Conservation (phyloP, 169 alveolate species). For the Plasmodium sp. region DNA sequence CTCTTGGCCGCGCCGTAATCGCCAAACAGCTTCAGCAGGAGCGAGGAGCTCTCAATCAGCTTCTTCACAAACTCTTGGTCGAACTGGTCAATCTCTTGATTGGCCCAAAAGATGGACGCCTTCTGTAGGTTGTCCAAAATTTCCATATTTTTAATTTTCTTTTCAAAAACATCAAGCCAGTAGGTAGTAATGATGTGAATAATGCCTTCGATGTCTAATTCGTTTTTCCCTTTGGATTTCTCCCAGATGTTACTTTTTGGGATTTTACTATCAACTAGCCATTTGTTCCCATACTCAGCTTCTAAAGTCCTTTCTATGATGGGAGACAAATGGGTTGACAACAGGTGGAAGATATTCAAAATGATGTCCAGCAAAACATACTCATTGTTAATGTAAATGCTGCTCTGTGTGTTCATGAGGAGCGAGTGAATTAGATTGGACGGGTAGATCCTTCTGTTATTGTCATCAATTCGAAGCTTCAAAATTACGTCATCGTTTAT, state of each 20-base stretch:
- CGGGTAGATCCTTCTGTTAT: slow-evolving; percentile 69
- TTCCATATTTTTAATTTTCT: slow-evolving; percentile 77
- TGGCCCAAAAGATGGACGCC: slow-evolving; percentile 88
- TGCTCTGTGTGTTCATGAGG: slow-evolving; percentile 46
- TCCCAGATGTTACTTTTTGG: slow-evolving; percentile 85
- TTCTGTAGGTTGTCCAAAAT: slow-evolving; percentile 73
- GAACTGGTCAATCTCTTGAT: slow-evolving; percentile 85
- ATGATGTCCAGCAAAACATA: slow-evolving; percentile 61
- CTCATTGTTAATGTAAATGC: slow-evolving; percentile 71
- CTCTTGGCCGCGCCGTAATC: slow-evolving; percentile 73
- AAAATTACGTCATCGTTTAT: slow-evolving; percentile 73
- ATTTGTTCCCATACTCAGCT: slow-evolving; percentile 79
- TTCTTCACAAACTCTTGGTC: slow-evolving; percentile 79
- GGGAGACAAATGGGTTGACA: slow-evolving; percentile 84
- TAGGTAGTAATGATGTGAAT: slow-evolving; percentile 84
- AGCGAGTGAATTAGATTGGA: slow-evolving; percentile 57
- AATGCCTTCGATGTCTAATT: slow-evolving; percentile 86
- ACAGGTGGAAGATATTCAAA: slow-evolving; percentile 76
- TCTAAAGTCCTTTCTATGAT: slow-evolving; percentile 78
- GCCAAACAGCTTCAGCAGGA: slow-evolving; percentile 57
- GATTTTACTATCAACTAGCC: slow-evolving; percentile 80
- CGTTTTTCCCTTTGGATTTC: slow-evolving; percentile 76
- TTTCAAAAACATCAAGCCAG: slow-evolving; percentile 85
- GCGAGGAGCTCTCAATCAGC: slow-evolving; percentile 67
- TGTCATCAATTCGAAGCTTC: slow-evolving; percentile 65